These are phyloP conservation scores for Pythium sukuiense DNA, from an alignment of 352 stramenopile species.

Conservation along the genomic window DNA sequence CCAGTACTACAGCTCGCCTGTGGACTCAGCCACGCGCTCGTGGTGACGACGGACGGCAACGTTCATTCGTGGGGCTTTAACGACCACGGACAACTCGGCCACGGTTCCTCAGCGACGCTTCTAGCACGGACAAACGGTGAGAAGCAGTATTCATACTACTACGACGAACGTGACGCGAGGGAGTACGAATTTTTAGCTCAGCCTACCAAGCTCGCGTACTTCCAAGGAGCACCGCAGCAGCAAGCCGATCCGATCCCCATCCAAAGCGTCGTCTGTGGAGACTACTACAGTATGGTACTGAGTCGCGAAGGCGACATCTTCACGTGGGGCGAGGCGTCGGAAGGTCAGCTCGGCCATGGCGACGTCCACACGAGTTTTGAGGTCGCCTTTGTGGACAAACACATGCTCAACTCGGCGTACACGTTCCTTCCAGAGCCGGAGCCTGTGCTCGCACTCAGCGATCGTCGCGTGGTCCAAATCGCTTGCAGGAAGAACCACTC, in stretches of 20 bases:
- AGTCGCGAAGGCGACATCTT: constrained; percentile 71
- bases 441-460: constrained; percentile 52
- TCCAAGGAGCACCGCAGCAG: constrained; percentile 48
- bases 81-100: constrained; percentile 73
- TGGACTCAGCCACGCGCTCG: constrained; percentile 56
- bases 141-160: constrained; percentile 43
- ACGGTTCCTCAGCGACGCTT: constrained; percentile 50
- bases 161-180: constrained; percentile 48
- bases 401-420: constrained; percentile 69
- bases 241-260: constrained; percentile 68
- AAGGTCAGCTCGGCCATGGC: constrained; percentile 68
- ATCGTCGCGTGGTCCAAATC: constrained; percentile 44
- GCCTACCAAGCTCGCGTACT: constrained; percentile 62
- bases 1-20: constrained; percentile 40
- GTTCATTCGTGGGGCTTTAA: constrained; percentile 80
- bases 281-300: constrained; percentile 67
- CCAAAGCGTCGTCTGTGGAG: constrained; percentile 53
- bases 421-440: constrained; percentile 66
- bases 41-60: constrained; percentile 52
- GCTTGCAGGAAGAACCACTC: constrained; percentile 62
- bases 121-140: constrained; percentile 39
- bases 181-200: constrained; percentile 43
- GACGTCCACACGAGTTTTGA: constrained; percentile 53
- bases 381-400: constrained; percentile 59
- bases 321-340: constrained; percentile 72